phyloP scores from a whole-genome alignment of 169 alveolate species.

The Neospora caninum region DNA sequence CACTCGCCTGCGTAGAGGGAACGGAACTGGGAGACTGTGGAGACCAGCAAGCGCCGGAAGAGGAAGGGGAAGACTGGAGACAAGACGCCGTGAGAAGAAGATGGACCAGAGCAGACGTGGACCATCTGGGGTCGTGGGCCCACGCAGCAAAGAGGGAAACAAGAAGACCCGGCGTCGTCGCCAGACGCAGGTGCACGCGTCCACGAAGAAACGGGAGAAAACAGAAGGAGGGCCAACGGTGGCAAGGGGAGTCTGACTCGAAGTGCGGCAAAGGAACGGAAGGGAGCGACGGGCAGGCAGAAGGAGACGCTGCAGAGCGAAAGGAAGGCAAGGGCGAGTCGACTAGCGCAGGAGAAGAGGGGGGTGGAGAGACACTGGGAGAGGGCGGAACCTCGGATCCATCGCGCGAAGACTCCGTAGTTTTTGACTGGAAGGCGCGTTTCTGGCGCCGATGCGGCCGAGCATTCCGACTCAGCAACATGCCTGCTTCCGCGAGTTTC shows the following conservation, averaged over 20 bases:
- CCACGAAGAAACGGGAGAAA: constrained; percentile 1
- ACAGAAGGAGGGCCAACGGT: constrained; percentile 8
- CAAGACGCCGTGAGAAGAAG: neutral
- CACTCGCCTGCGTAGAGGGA: too few relatives aligned
- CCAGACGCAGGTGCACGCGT: neutral
- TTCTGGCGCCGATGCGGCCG: neutral
- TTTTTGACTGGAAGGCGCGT: too few relatives aligned
- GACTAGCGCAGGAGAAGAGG: neutral
- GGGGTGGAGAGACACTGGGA: neutral
- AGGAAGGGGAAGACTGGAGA: neutral
- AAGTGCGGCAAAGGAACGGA: neutral
- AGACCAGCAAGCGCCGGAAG: neutral
- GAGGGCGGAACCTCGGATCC: neutral
- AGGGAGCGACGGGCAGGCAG: neutral
- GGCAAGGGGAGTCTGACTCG: neutral
- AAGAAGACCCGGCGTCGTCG: neutral
- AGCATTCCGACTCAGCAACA: neutral
- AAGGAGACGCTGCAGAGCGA: neutral
- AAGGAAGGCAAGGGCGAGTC: neutral
- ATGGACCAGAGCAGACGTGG: neutral
- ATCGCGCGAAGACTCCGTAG: neutral
- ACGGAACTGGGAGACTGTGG: too few relatives aligned
- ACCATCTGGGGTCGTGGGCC: neutral
- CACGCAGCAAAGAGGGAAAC: neutral
- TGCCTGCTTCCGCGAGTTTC: neutral